Conservation (phyloP, 768 basidiomycete genomes). For the Gloeostereum incarnatum region DNA sequence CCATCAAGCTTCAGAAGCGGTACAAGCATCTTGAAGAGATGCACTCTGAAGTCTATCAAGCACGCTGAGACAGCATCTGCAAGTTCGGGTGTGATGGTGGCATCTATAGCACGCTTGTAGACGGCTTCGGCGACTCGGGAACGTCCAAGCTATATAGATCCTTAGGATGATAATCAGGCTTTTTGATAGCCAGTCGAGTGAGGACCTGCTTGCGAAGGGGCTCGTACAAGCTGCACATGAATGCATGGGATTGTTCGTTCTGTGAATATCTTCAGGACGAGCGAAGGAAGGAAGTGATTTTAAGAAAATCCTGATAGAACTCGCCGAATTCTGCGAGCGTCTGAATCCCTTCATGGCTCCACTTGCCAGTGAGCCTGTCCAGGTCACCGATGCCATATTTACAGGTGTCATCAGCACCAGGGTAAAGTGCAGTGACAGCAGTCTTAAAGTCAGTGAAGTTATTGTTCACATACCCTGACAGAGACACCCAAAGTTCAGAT, state of each 20-base stretch:
- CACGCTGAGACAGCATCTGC: conserved; percentile 7
- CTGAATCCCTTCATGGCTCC: background rate
- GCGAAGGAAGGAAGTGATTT: background rate
- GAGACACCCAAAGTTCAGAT: background rate
- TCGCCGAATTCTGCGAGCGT: background rate
- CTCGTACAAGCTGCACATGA: conserved; percentile 8
- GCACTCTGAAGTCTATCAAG: conserved; percentile 8
- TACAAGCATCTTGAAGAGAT: conserved; percentile 7
- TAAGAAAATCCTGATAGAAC: background rate
- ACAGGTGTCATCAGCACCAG: background rate
- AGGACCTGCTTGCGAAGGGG: conserved; percentile 4
- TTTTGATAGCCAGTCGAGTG: conserved; percentile 12
- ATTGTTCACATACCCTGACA: background rate
- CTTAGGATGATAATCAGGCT: conserved; percentile 14
- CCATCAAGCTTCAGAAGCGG: conserved; percentile 15
- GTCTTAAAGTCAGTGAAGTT: background rate
- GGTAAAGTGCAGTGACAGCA: background rate
- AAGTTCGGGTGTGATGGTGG: conserved; percentile 12
- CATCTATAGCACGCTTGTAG: too few relatives aligned
- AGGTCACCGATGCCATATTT: background rate
- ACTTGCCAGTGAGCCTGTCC: too few relatives aligned
- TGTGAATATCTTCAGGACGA: background rate
- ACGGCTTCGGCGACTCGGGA: too few relatives aligned
- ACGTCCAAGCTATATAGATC: conserved; percentile 13
- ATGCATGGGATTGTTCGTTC: conserved; percentile 14